Evolutionary conservation across 768 basidiomycete species (phyloP).

Genomic region (Cystofilobasidium macerans): DNA sequence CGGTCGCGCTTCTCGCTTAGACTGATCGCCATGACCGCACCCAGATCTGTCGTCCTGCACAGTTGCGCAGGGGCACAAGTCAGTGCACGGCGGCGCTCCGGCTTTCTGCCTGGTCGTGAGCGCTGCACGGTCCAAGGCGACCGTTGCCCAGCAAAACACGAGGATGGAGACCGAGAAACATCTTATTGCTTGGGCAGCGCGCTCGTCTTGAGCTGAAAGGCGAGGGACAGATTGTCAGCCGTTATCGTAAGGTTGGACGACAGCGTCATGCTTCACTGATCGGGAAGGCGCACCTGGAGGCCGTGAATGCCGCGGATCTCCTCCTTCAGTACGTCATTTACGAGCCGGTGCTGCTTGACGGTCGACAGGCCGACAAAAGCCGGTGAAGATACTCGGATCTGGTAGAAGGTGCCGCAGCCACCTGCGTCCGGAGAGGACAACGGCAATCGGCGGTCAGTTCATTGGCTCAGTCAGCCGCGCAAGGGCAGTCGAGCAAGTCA

Average conservation of each 20-base stretch:
- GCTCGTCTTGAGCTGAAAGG: background rate
- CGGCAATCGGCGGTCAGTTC: background rate
- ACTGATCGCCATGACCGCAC: too few species aligned
- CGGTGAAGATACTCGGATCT: conserved; percentile 74
- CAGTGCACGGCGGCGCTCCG: too few species aligned
- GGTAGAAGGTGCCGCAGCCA: conserved; percentile 95
- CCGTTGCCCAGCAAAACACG: too few species aligned
- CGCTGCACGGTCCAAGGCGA: too few species aligned
- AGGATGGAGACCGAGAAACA: background rate
- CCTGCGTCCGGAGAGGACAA: conserved; percentile 43
- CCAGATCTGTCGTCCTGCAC: too few species aligned
- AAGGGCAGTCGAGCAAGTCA: background rate
- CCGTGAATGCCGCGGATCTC: conserved; percentile 91
- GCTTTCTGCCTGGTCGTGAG: too few species aligned
- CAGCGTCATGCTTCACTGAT: too few species aligned
- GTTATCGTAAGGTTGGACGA: too few species aligned
- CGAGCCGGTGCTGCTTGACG: conserved; percentile 86
- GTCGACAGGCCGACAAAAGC: conserved; percentile 73
- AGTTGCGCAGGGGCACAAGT: too few species aligned
- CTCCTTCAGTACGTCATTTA: conserved; percentile 71
- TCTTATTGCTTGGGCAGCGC: background rate
- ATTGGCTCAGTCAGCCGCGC: too few species aligned
- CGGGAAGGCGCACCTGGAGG: conserved; percentile 55
- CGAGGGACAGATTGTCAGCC: too few species aligned
- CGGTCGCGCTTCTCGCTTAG: too few species aligned